Evolutionary conservation across 441 rosid species (phyloP), one percentile per base, ranked within the genome.

Genomic region (Erodium texanum): DNA sequence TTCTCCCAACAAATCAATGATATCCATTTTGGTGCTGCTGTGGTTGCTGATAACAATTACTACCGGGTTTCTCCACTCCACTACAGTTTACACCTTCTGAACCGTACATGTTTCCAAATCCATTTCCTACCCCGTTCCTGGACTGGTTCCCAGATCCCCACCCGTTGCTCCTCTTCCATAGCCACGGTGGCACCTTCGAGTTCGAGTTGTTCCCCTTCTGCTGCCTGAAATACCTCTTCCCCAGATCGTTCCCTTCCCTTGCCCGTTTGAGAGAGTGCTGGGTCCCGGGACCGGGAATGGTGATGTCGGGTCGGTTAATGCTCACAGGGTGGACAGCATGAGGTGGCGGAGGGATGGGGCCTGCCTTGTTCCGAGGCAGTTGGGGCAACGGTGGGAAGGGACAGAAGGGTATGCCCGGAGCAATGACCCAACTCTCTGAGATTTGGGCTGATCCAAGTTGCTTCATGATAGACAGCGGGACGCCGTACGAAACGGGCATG

Each of bases 331-430:
- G n/a, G n/a, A n/a, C n/a, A n/a, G n/a, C n/a, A n/a, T n/a, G n/a
- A n/a, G n/a, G n/a, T n/a, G n/a, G n/a, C n/a, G n/a, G n/a, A n/a
- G n/a, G n/a, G 36, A 7, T 5, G 3, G 36, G 6, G n/a, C n/a
- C n/a, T n/a, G n/a, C 41, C 41, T 36, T 36, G 41, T 36, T 36
- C n/a, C n/a, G n/a, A n/a, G n/a, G n/a, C n/a, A n/a, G 41, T 36
- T 36, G 87, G 2, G 99, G 99, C 64, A 89, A 73, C 58, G 99
- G 99, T n/a, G 99, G 96, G 76, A 87, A 93, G 18, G 99, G 97
- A 69, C 77, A 79, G 76, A 93, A 93, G 58, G 96, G 90, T 75
- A 93, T 72, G 73, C 97, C 95, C 3, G 98, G 98, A 76, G 95
- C 96, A 71, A 87, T 68, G 34, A 70, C 74, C 96, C 98, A 90